Percentiles rank a stretch among this genome's conserved stretches.
Evolutionary conservation across 192 early-diverging fungal genomes (phyloP).

Genomic region (Radiomyces spectabilis): DNA sequence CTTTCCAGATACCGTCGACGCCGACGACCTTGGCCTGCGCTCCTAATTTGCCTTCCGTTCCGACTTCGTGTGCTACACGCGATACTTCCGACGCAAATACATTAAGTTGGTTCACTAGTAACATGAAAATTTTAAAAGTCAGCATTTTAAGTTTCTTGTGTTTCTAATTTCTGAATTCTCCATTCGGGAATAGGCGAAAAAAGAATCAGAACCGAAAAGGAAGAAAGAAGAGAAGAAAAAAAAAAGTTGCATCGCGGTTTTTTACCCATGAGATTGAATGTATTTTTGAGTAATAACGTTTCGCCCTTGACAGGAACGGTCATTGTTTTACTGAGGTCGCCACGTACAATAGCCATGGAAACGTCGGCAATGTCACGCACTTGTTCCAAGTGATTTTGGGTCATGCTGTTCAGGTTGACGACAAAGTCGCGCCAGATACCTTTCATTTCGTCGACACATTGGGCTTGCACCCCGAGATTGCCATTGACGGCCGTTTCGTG

Average conservation of each 20-base stretch:
- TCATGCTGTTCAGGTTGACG: constrained; percentile 49
- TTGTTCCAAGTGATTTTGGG: constrained; percentile 43
- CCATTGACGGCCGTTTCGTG: constrained; percentile 67
- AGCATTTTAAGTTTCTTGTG: not conserved
- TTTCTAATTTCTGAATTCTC: no score
- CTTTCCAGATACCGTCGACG: constrained; percentile 73
- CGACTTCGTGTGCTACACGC: constrained; percentile 58
- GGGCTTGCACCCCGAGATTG: constrained; percentile 60
- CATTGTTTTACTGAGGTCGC: constrained; percentile 66
- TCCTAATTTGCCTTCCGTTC: constrained; percentile 68
- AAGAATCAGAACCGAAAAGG: no score
- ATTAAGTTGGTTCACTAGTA: constrained; percentile 42
- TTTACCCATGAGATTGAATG: constrained; percentile 71
- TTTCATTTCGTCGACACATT: constrained; percentile 32
- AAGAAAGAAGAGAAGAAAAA: not conserved
- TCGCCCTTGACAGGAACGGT: constrained; percentile 64
- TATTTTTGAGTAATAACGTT: constrained; percentile 64
- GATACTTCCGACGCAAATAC: constrained; percentile 59
- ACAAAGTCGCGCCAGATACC: constrained; percentile 55
- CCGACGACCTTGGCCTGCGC: constrained; percentile 65
- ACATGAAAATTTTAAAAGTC: no score
- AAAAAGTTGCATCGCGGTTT: constrained; percentile 1
- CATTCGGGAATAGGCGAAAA: no score
- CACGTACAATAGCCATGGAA: constrained; percentile 59
- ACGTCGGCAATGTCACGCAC: constrained; percentile 65